A percentile compares a stretch with the other conserved stretches of the same genome.
These are phyloP conservation scores for Diaporthe citri DNA, from an alignment of 2,329 filamentous ascomycete species.

Conservation along the genomic window DNA sequence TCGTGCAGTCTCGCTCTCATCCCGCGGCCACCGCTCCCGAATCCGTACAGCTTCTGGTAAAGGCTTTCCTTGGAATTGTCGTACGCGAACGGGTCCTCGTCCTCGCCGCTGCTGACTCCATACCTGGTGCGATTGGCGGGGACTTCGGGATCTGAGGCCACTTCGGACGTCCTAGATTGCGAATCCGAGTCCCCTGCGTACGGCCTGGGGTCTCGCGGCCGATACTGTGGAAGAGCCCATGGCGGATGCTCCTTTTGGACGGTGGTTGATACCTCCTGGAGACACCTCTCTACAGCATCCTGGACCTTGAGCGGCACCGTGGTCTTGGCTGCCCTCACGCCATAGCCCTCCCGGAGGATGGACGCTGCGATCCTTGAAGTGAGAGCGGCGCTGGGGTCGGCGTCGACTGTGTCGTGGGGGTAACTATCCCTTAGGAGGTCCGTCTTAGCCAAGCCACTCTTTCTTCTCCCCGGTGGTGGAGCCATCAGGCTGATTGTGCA, in stretches of 20 bases:
- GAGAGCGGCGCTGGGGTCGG: slow-evolving; percentile 36
- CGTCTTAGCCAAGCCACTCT: slow-evolving; percentile 25
- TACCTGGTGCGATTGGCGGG: background rate
- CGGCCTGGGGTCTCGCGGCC: background rate
- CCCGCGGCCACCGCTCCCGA: background rate
- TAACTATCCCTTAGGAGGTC: slow-evolving; percentile 18
- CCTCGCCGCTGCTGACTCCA: slow-evolving; percentile 16
- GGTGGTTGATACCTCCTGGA: slow-evolving; percentile 26
- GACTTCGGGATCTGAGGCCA: background rate
- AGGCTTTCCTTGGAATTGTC: slow-evolving; percentile 11
- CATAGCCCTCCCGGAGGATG: slow-evolving; percentile 31
- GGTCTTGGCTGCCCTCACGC: slow-evolving; percentile 12
- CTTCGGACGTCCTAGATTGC: slow-evolving; percentile 10
- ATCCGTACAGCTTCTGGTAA: background rate
- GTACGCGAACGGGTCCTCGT: slow-evolving; percentile 36
- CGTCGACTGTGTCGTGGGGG: slow-evolving; percentile 30
- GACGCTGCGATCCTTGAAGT: slow-evolving; percentile 38
- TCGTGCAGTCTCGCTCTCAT: background rate
- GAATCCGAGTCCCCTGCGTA: slow-evolving; percentile 2
- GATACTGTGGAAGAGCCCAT: slow-evolving; percentile 27
- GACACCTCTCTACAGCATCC: slow-evolving; percentile 21
- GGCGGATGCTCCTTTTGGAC: slow-evolving; percentile 17
- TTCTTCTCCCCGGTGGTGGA: slow-evolving; percentile 38
- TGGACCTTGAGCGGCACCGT: slow-evolving; percentile 5
- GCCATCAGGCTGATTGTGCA: slow-evolving; percentile 33